Base-by-base conservation (phyloP, 1,139 yeast genomes). In the Zygosaccharomyces sapae region DNA sequence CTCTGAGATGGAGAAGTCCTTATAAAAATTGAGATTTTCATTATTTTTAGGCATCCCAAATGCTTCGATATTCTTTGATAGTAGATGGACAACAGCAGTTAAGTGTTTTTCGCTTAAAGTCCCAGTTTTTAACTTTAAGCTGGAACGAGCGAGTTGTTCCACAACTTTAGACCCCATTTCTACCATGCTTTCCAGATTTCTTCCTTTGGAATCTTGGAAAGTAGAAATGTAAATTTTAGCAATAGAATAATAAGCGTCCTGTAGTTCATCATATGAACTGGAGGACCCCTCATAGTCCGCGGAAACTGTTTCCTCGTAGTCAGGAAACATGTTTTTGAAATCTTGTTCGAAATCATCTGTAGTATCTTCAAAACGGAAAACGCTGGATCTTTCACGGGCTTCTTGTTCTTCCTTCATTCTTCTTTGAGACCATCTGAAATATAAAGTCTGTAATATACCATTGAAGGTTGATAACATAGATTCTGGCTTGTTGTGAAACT, bases 341-440 rank as follows among this genome's bases (percentile, higher is more conserved):
- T 89, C 97, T 4, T 55, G 52, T 41, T 62, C 67, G 30, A 46
- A 51, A 55, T 85, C 87, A 31, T 74, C 76, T 3, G 79, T 78
- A 1, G 79, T 76, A 51, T 84, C 76, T 44, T 70, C 68, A 62
- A 77, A 86, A 59, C 76, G 82, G 66, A 77, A 86, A 41, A 86
- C 70, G 22, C 83, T 80, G 1, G 79, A 79, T 42, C 79, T 77
- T 48, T 78, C 79, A 9, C 78, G 76, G 8, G 75, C 80, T 36
- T 76, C 77, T 55, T 85, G 83, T 53, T 86, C 88, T 44, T 75
- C 74, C 53, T 81, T 80, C 63, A 84, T 68, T 49, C 83, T 71
- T 53, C 92, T 77, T 47, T 83, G 68, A 1, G 92, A 76, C 96
- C 96, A 89, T 62, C 92, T 75, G 57, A 83, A 83, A 65, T 86